Conservation (phyloP, 2,329 filamentous ascomycete genomes). For the Alternaria sp. region DNA sequence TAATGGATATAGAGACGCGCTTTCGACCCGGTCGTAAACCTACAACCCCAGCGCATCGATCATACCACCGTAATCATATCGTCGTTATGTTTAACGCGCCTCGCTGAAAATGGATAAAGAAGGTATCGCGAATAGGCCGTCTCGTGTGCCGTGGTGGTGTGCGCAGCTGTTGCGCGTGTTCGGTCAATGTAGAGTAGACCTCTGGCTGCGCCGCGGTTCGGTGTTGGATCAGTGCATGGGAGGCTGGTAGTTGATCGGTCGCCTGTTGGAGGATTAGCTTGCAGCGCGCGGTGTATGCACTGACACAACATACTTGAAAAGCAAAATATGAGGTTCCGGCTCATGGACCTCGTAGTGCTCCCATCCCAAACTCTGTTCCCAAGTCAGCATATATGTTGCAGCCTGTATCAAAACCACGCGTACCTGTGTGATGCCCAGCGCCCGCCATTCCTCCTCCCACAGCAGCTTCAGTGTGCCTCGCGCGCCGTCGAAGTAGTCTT, state of each 20-base stretch:
- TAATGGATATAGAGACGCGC: slow-evolving; percentile 22
- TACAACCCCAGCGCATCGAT: slow-evolving; percentile 26
- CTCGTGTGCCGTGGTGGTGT: slow-evolving; percentile 15
- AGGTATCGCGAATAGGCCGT: slow-evolving; percentile 26
- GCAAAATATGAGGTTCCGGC: slow-evolving; percentile 95
- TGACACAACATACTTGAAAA: slow-evolving; percentile 83
- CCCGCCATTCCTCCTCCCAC: slow-evolving; percentile 99
- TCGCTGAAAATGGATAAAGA: slow-evolving; percentile 45
- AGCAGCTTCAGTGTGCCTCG: slow-evolving; percentile 94
- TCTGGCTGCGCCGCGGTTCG: neutral
- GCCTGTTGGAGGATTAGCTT: slow-evolving; percentile 57
- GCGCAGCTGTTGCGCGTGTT: slow-evolving; percentile 13
- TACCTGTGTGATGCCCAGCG: slow-evolving; percentile 95
- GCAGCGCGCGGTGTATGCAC: neutral
- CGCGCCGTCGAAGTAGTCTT: slow-evolving; percentile 87
- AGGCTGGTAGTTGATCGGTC: slow-evolving; percentile 83
- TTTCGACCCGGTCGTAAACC: slow-evolving; percentile 27
- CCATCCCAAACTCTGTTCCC: slow-evolving; percentile 87
- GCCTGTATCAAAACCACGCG: slow-evolving; percentile 15
- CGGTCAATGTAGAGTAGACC: slow-evolving; percentile 9
- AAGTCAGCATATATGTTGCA: slow-evolving; percentile 13
- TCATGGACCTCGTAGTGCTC: slow-evolving; percentile 99
- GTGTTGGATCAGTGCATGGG: slow-evolving; percentile 54
- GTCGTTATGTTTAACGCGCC: slow-evolving; percentile 44
- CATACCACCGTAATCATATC: slow-evolving; percentile 47